A percentile compares a stretch with the other conserved stretches of the same genome.
phyloP scores from a whole-genome alignment of 2,329 filamentous ascomycete species.

The Apiospora sp. region DNA sequence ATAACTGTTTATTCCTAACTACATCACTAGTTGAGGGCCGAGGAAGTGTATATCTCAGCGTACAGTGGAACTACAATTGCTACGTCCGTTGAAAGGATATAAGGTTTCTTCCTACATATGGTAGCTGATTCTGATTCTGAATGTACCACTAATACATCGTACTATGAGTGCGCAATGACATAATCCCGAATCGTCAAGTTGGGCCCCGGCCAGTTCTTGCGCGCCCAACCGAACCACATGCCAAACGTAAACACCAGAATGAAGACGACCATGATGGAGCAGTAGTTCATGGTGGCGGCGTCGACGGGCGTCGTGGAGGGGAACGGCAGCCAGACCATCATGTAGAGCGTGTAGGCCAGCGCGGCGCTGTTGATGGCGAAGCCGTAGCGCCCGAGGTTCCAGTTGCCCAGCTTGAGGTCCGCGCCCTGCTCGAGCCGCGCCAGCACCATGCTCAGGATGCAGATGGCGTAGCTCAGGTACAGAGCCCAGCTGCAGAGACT shows the following conservation, averaged over 20 bases:
- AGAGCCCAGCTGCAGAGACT: constrained; percentile 47
- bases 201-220: neutral
- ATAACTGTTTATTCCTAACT: too few relatives aligned
- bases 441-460: constrained; percentile 45
- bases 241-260: neutral
- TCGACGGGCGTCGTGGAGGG: constrained; percentile 44
- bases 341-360: constrained; percentile 42
- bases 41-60: too few relatives aligned
- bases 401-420: constrained; percentile 39
- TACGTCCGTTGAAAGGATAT: too few relatives aligned
- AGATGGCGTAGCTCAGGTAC: constrained; percentile 49
- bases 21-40: too few relatives aligned
- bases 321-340: constrained; percentile 45
- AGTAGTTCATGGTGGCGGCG: constrained; percentile 48
- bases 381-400: constrained; percentile 42
- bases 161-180: neutral
- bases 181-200: constrained; percentile 2
- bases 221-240: constrained; percentile 1
- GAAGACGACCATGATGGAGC: neutral
- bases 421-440: constrained; percentile 38
- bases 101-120: too few relatives aligned
- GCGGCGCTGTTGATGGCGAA: constrained; percentile 45
- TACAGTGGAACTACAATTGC: too few relatives aligned
- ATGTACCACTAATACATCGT: too few relatives aligned
- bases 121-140: too few relatives aligned